Evolutionary conservation across 257 asterid species (phyloP).

Genomic region (Linderniella brevidens): DNA sequence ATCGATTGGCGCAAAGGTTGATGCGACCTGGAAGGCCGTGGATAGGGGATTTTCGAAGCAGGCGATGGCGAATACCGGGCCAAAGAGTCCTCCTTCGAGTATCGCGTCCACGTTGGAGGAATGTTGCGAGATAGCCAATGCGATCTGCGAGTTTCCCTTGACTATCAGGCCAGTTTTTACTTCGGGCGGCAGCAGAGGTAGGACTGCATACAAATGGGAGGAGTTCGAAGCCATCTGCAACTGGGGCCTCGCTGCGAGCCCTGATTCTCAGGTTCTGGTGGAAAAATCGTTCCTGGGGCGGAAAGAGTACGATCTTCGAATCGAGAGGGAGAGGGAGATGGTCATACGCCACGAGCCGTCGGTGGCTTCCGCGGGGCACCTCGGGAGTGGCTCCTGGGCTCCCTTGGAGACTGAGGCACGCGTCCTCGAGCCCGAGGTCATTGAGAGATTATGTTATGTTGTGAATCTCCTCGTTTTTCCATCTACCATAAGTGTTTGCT

Average conservation of each 20-base stretch:
- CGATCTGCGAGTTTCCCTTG: conserved; percentile 85
- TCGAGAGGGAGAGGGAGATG: conserved; percentile 97
- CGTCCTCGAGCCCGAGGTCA: no score
- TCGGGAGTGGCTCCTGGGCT: no score
- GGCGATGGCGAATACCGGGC: conserved; percentile 85
- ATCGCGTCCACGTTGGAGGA: conserved; percentile 84
- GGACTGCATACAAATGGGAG: conserved; percentile 87
- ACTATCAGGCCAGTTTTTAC: conserved; percentile 93
- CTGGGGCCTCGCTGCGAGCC: conserved; percentile 88
- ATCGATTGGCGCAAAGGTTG: conserved; percentile 91
- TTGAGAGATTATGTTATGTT: no score
- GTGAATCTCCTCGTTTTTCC: no score
- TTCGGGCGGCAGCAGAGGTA: conserved; percentile 93
- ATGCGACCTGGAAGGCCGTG: conserved; percentile 91
- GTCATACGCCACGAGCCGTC: no score
- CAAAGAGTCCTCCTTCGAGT: conserved; percentile 91
- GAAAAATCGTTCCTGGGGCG: conserved; percentile 92
- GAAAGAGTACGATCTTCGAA: conserved; percentile 98
- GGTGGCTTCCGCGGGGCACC: no score
- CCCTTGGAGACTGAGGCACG: no score
- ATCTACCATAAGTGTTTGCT: no score
- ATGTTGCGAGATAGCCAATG: conserved; percentile 57
- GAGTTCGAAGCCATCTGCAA: conserved; percentile 93
- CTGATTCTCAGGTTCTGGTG: conserved; percentile 84
- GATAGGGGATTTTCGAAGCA: conserved; percentile 86